Base-by-base conservation (phyloP, 192 early-diverging fungal species). In the Coemansia sp. region DNA sequence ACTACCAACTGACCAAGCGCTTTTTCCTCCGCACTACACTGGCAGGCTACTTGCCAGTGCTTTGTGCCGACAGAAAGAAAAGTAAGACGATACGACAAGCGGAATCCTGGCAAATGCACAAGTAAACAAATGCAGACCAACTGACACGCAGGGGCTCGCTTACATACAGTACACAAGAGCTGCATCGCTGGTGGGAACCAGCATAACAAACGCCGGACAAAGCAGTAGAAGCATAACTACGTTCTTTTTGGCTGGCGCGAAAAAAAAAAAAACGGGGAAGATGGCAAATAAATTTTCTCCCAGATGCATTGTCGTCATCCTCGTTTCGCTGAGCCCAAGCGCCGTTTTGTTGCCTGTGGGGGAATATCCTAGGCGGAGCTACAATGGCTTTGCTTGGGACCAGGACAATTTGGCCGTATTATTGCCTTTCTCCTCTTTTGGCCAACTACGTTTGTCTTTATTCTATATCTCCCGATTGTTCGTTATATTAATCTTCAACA, bases 161-260 rank as follows among this genome's bases (percentile, higher is more conserved):
- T 43, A 17, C 15, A 41, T 21, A 27, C 12, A 27, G 3, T 24
- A 27, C 10, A 15, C 46, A 50, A 29, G 46, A 7, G 6, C 26
- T 50, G 46, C 26, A 2, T n/a, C 15, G 26, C 46, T 14, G 46
- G 26, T 15, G 24, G 24, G 14, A 22, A 26, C 19, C 46, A 50
- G 26, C 21, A 50, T 50, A 50, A 50, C 46, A 50, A 50, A 50
- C 46, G 46, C 46, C 46, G 46, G 46, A 50, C 46, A 50, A 50
- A 50, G 26, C 46, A 50, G 46, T 8, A 21, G 19, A 43, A 24
- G 17, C 2, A 24, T 19, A 50, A 50, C 46, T 50, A 29, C 46
- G 12, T 50, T 50, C n/a, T n/a, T 50, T 46, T 26, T 29, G 46
- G 24, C 21, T 12, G 12, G 26, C 26, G 46, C 46, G 24, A 27